Conservation (phyloP, 106 monocot genomes). For the Allium cepa region DNA sequence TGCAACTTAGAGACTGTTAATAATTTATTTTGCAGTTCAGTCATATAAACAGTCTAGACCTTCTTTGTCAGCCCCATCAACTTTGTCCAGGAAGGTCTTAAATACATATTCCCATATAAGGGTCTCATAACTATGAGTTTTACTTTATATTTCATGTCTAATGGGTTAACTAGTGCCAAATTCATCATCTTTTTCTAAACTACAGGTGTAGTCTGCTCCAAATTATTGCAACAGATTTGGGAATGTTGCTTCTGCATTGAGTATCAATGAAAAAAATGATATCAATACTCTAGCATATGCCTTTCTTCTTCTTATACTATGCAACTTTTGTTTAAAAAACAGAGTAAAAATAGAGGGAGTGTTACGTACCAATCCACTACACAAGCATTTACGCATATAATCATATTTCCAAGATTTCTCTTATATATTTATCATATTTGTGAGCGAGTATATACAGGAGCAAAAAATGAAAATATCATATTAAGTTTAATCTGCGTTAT, state of each 20-base stretch:
- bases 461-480: too few species aligned
- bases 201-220: slow-evolving; percentile 77
- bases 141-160: too few species aligned
- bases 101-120: slow-evolving; percentile 96
- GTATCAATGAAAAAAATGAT: slow-evolving; percentile 82
- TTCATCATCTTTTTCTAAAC: background rate
- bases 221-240: slow-evolving; percentile 91
- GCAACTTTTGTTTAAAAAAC: too few species aligned
- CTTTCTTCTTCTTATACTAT: background rate
- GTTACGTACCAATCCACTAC: too few species aligned
- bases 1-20: too few species aligned
- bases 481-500: too few species aligned
- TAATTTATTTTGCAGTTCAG: slow-evolving; percentile 60
- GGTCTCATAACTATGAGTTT: slow-evolving; percentile 82
- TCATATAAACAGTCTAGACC: slow-evolving; percentile 81
- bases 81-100: slow-evolving; percentile 94
- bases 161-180: too few species aligned
- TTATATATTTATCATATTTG: too few species aligned
- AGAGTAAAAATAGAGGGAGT: too few species aligned
- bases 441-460: too few species aligned
- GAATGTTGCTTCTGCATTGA: slow-evolving; percentile 76
- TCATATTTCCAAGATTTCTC: too few species aligned
- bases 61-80: slow-evolving; percentile 90
- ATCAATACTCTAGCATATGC: background rate
- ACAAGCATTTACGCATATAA: too few species aligned